Percentiles rank a stretch among this genome's conserved stretches.
Conservation (phyloP, 164 flowering plant genomes). For the Umbilicus rupestris region DNA sequence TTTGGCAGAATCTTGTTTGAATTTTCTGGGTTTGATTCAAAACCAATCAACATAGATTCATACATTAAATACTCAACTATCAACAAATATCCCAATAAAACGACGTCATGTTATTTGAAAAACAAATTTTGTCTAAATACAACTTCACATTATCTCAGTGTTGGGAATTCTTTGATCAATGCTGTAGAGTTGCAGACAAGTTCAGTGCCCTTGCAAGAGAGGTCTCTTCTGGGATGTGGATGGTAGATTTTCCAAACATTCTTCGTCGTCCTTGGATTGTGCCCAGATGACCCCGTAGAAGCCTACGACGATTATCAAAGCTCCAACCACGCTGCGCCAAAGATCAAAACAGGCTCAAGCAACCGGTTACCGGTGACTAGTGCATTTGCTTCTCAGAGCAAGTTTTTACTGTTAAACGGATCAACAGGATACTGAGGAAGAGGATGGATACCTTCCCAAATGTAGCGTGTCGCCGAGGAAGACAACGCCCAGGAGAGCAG, state of each 20-base stretch:
- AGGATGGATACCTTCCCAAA: constrained; percentile 36
- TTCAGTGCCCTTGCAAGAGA: constrained; percentile 13
- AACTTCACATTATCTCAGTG: too few relatives aligned
- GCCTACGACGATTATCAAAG: constrained; percentile 24
- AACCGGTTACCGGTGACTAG: too few relatives aligned
- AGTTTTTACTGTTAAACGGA: neutral
- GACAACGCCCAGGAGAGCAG: constrained; percentile 33
- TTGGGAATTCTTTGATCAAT: neutral
- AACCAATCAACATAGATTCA: neutral
- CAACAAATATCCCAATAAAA: neutral
- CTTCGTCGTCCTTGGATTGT: constrained; percentile 20
- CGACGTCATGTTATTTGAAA: too few relatives aligned
- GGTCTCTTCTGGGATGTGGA: constrained; percentile 15
- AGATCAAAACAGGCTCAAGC: neutral
- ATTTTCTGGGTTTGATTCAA: constrained; percentile 1
- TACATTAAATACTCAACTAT: neutral
- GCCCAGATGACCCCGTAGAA: constrained; percentile 42
- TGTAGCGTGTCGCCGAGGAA: constrained; percentile 46
- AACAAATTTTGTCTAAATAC: neutral
- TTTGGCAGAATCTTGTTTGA: neutral
- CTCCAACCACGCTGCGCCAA: constrained; percentile 30
- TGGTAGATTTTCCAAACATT: neutral
- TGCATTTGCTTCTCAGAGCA: too few relatives aligned
- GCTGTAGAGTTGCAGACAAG: neutral
- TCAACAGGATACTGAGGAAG: neutral